These are phyloP conservation scores for Achaetomium macrosporum DNA, from an alignment of 2,329 filamentous ascomycete species.

Conservation along the genomic window DNA sequence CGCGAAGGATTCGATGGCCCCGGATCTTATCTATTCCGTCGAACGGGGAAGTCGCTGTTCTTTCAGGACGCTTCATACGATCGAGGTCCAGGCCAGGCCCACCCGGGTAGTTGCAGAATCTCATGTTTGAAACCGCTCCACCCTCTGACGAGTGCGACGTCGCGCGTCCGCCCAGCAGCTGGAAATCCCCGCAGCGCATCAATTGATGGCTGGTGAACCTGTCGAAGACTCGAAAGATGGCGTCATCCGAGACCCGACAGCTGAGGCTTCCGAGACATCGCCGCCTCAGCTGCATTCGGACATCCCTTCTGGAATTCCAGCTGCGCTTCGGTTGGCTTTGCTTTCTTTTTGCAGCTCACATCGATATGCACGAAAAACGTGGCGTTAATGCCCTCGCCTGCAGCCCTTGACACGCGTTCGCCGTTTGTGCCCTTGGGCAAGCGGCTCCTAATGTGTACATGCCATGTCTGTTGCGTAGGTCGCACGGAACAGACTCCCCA, in stretches of 20 bases:
- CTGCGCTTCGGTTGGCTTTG: background rate
- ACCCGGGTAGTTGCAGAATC: no score
- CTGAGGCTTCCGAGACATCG: background rate
- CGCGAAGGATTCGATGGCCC: no score
- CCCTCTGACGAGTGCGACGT: background rate
- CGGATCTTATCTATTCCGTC: no score
- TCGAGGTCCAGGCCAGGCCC: no score
- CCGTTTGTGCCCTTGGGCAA: no score
- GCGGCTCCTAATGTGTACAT: no score
- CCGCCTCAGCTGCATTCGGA: background rate
- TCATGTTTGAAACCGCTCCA: constrained; percentile 1
- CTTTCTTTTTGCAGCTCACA: background rate
- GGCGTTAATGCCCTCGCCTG: background rate
- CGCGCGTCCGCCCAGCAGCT: no score
- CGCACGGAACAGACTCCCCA: background rate
- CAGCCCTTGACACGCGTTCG: no score
- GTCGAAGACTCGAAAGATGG: no score
- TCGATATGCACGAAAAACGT: background rate
- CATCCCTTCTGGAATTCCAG: constrained; percentile 4
- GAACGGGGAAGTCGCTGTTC: no score
- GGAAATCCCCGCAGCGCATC: background rate
- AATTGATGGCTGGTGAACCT: background rate
- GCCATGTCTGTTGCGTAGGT: no score
- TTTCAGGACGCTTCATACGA: no score
- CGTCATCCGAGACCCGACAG: background rate